Evolutionary conservation across 108 stramenopile genomes (phyloP), one percentile per base, ranked within the genome.

Genomic region (Phaeodactylum tricornutum): DNA sequence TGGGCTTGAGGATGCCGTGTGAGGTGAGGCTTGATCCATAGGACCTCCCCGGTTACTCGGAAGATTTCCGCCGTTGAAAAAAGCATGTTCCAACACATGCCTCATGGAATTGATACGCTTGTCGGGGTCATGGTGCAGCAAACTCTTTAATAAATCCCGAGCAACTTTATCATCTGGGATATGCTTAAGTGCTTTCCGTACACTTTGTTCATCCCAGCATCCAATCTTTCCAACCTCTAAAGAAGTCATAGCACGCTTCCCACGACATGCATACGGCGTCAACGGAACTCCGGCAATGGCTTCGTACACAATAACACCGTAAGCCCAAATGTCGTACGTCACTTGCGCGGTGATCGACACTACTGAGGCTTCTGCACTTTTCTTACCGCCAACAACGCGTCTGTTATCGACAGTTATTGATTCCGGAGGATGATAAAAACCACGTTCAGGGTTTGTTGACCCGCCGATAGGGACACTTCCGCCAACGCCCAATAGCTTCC

Each of bases 361-460:
- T 28, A 81, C 72, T 47, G 64, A 64, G 26, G 79, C 81, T 8
- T 60, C 21, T n/a, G 71, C 60, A 23, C 53, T 69, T 55, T 76
- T 81, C 66, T 81, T 81, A 27, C 72, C 72, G 14, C 74, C 41
- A 39, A 71, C 49, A 15, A 52, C 73, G 21, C 77, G 58, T 45
- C 68, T 72, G 38, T 76, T 70, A 51, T 84, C 82, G 1, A 86
- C 66, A 28, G 59, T 26, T 32, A 91, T 68, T 3, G 89, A 58
- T 61, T 91, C 89, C 12, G 89, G 89, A 50, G 82, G 79, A 41
- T 91, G 89, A 51, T 91, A 91, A 21, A 91, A 77, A 23, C 89
- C 89, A 51, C 75, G 79, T 17, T 71, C 77, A 12, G 89, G 89
- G 51, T 91, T 66, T 2, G 82, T 91, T 5, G 55, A 50, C 21